Evolutionary conservation across 306 rosid species (phyloP), one percentile per base, ranked within the genome.

Genomic region (Hippophae rhamnoides): DNA sequence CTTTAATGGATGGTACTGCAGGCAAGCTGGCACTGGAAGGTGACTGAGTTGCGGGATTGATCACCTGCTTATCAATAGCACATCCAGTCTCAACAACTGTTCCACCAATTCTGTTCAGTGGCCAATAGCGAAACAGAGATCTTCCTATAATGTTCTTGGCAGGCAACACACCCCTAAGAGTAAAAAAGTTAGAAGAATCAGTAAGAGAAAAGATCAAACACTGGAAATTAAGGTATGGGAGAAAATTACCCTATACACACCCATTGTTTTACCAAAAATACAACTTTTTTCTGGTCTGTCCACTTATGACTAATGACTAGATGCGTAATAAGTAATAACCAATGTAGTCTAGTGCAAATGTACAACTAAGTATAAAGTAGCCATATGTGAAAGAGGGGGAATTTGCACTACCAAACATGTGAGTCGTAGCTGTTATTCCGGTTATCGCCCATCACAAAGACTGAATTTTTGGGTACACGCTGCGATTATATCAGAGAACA

Each of bases 371-470:
- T 7, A 52, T 27, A 13, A 58, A 43, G 31, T 13, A 12, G 26
- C 26, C 7, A 46, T 7, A 14, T 10, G n/a, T 43, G 49, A 18
- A 18, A 18, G 23, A 18, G 23, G 23, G 23, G 23, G 23, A 18
- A 18, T 18, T 18, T 18, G 23, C 23, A 62, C 74, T 82, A 93
- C 99, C 99, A 93, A 57, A 88, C 93, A 65, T 88, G 99, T 23
- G 99, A 93, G 62, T 93, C 99, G 3, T 93, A 88, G 82, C 99
- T 88, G 81, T 93, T 93, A 61, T 93, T 93, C 69, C 99, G 89
- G 76, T 93, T 93, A 76, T 93, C 99, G 41, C 97, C 99, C 99
- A 93, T 93, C 77, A 88, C 99, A 70, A 93, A 92, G 8, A 93
- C 94, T 4, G 77, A 75, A 59, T 84, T 80, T 60, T 93, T 84